Conservation (phyloP, 2,329 filamentous ascomycete species). For the Talaromyces atroroseus region DNA sequence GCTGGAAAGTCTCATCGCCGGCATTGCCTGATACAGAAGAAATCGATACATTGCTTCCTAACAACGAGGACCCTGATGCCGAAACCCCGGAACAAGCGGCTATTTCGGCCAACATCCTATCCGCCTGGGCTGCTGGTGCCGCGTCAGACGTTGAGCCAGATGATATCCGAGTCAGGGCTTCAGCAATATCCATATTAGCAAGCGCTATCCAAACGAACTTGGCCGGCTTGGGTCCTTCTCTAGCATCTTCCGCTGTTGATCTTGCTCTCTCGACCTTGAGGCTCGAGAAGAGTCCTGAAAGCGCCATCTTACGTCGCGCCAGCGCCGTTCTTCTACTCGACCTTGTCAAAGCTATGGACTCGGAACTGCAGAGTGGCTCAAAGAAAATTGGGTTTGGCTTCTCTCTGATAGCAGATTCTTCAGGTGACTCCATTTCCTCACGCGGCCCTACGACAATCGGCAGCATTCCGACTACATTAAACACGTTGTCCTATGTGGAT, state of each 20-base stretch:
- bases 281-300: conserved; percentile 31
- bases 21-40: conserved; percentile 6
- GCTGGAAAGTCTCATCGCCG: conserved; percentile 26
- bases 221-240: conserved; percentile 29
- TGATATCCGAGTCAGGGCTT: conserved; percentile 39
- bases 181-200: conserved; percentile 39
- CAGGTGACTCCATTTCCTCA: neutral
- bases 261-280: conserved; percentile 36
- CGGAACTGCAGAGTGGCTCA: conserved; percentile 25
- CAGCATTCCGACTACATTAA: conserved; percentile 35
- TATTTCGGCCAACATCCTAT: conserved; percentile 31
- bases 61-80: conserved; percentile 27
- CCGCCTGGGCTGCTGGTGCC: conserved; percentile 38
- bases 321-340: conserved; percentile 37
- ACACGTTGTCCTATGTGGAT: conserved; percentile 33
- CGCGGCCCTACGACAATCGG: conserved; percentile 26
- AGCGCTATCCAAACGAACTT: conserved; percentile 38
- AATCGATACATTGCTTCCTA: conserved; percentile 6
- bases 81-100: conserved; percentile 31
- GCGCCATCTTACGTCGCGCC: conserved; percentile 38
- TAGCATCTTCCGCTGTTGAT: conserved; percentile 34
- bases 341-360: conserved; percentile 36
- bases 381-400: conserved; percentile 37
- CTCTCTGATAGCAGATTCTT: conserved; percentile 23
- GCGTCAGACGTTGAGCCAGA: conserved; percentile 35